These are phyloP conservation scores for Clitopilus hobsonii DNA, from an alignment of 768 basidiomycete species.

Conservation along the genomic window DNA sequence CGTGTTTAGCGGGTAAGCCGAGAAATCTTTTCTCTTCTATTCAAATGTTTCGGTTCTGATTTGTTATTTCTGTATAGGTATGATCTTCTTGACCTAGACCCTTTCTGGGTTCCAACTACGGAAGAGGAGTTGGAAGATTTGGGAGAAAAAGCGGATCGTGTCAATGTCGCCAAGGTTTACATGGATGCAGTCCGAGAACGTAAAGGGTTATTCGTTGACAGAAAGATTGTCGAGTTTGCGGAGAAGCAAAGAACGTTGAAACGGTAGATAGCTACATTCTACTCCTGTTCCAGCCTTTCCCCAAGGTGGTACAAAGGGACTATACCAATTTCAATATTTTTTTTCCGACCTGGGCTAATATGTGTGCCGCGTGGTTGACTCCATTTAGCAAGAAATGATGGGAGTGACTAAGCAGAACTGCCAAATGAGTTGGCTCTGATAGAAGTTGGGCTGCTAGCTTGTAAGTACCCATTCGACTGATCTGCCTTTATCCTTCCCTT, in stretches of 20 bases:
- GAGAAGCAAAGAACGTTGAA: slow-evolving; percentile 95
- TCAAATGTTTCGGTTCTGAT: slow-evolving; percentile 11
- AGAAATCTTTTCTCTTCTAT: background rate
- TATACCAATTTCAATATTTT: background rate
- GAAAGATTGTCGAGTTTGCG: slow-evolving; percentile 91
- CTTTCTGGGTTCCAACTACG: slow-evolving; percentile 97
- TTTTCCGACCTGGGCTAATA: too few species aligned
- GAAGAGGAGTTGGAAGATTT: slow-evolving; percentile 96
- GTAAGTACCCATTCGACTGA: slow-evolving; percentile 8
- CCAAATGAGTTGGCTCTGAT: slow-evolving; percentile 8
- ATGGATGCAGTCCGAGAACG: slow-evolving; percentile 88
- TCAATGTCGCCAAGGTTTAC: slow-evolving; percentile 90
- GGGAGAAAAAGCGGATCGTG: slow-evolving; percentile 91
- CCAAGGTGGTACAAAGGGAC: background rate
- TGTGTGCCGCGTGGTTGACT: too few species aligned
- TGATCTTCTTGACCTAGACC: slow-evolving; percentile 90
- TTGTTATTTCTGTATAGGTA: slow-evolving; percentile 50
- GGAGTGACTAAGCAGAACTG: background rate
- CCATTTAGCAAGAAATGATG: background rate
- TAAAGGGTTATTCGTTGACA: slow-evolving; percentile 94
- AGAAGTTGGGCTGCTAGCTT: slow-evolving; percentile 5
- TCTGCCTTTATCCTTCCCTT: slow-evolving; percentile 11
- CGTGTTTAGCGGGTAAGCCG: slow-evolving; percentile 85
- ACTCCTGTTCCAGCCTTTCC: background rate
- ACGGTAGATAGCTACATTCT: slow-evolving; percentile 29